Conservation (phyloP, 169 alveolate species). For the Babesia ovata region DNA sequence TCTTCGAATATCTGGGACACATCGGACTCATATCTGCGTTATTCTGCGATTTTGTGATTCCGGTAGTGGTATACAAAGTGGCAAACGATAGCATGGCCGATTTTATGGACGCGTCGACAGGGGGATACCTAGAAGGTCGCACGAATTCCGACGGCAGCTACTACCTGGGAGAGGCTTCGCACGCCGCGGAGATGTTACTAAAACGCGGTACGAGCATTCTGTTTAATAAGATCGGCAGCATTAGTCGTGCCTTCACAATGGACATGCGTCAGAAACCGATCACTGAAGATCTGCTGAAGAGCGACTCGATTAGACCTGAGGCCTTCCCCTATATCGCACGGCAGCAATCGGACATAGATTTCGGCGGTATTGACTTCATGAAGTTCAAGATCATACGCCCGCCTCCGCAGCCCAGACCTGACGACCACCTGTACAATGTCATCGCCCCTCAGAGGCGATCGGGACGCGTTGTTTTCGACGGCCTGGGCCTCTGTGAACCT, state of each 20-base stretch:
- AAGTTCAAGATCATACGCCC: slow-evolving; percentile 48
- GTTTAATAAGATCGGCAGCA: slow-evolving; percentile 12
- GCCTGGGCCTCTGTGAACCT: neutral
- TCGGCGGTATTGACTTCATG: slow-evolving; percentile 20
- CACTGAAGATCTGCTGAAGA: neutral
- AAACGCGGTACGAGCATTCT: slow-evolving; percentile 19
- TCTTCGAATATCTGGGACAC: slow-evolving; percentile 64
- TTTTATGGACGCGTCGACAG: neutral
- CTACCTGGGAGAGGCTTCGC: neutral
- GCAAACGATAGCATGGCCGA: slow-evolving; percentile 22
- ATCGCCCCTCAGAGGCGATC: neutral
- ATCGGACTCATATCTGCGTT: slow-evolving; percentile 67
- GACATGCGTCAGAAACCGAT: slow-evolving; percentile 1
- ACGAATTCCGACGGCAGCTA: neutral
- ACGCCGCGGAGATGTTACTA: neutral
- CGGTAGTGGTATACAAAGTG: slow-evolving; percentile 67
- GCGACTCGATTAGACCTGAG: neutral
- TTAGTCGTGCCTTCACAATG: slow-evolving; percentile 15
- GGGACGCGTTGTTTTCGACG: slow-evolving; percentile 9
- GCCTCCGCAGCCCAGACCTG: slow-evolving; percentile 24
- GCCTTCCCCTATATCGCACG: neutral
- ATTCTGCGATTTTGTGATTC: slow-evolving; percentile 73
- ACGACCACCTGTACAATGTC: slow-evolving; percentile 45
- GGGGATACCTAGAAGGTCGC: neutral
- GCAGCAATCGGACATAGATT: neutral